phyloP scores from a whole-genome alignment of 1,139 yeast species.

The Blastobotrys serpentis region DNA sequence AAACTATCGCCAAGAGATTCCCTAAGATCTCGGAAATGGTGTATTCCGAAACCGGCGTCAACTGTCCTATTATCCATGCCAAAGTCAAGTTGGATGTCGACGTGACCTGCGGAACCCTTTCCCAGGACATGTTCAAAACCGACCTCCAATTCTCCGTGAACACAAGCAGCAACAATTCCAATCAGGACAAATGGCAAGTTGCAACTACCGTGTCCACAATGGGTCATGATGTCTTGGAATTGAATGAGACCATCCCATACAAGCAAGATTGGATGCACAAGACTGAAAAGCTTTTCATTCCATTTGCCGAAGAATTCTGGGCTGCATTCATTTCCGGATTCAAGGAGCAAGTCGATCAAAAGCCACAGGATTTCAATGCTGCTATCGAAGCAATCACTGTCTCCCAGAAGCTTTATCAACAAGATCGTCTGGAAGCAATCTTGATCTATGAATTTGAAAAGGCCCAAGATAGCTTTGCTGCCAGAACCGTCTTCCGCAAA shows the following conservation, averaged over 20 bases:
- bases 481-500: conserved; percentile 38
- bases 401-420: conserved; percentile 35
- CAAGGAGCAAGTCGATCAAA: conserved; percentile 21
- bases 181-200: conserved; percentile 33
- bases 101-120: background rate
- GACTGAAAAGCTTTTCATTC: conserved; percentile 37
- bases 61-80: conserved; percentile 36
- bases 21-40: conserved; percentile 31
- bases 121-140: conserved; percentile 24
- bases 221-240: conserved; percentile 36
- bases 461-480: conserved; percentile 37
- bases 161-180: conserved; percentile 6
- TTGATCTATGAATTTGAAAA: conserved; percentile 39
- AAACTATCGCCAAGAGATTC: conserved; percentile 33
- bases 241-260: conserved; percentile 33
- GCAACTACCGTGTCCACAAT: conserved; percentile 35
- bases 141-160: conserved; percentile 31
- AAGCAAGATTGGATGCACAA: conserved; percentile 32
- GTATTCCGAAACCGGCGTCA: conserved; percentile 16
- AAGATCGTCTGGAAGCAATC: conserved; percentile 30
- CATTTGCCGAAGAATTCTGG: conserved; percentile 43
- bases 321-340: conserved; percentile 40
- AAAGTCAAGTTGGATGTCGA: conserved; percentile 33
- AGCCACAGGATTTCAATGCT: conserved; percentile 31
- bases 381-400: conserved; percentile 40